Evolutionary conservation across 2,329 filamentous ascomycete species (phyloP).

Genomic region (Akanthomyces muscarius): DNA sequence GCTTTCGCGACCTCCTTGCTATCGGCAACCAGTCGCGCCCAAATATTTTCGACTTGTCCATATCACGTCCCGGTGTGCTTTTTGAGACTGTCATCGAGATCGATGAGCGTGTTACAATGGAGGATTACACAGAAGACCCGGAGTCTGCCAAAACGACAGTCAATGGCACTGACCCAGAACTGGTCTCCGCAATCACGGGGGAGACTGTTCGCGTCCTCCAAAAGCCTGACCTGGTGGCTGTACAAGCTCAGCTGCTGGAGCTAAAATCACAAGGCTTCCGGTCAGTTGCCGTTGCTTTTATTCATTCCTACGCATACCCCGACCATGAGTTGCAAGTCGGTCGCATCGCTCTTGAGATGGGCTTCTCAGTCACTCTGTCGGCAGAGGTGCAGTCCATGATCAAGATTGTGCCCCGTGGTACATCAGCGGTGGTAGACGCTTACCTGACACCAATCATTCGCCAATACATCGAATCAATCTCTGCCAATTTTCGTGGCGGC

Average conservation of each 20-base stretch:
- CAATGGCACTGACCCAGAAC: constrained; percentile 42
- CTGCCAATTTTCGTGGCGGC: constrained; percentile 34
- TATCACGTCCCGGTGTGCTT: constrained; percentile 63
- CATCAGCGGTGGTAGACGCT: constrained; percentile 40
- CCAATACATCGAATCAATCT: constrained; percentile 33
- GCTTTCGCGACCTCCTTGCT: constrained; percentile 66
- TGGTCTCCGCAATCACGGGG: constrained; percentile 64
- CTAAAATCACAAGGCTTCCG: constrained; percentile 59
- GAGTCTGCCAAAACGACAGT: constrained; percentile 44
- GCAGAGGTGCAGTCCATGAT: constrained; percentile 40
- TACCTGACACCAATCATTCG: constrained; percentile 40
- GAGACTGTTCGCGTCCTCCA: constrained; percentile 65
- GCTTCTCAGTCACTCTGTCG: constrained; percentile 38
- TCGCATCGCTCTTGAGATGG: constrained; percentile 35
- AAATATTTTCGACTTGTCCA: constrained; percentile 69
- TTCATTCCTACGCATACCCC: constrained; percentile 65
- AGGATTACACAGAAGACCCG: constrained; percentile 70
- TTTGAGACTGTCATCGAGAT: constrained; percentile 69
- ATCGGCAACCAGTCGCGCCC: constrained; percentile 73
- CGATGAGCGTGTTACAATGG: constrained; percentile 70
- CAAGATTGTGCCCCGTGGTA: constrained; percentile 42
- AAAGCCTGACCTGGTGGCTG: constrained; percentile 51
- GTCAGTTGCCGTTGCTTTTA: constrained; percentile 55
- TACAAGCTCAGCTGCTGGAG: constrained; percentile 52
- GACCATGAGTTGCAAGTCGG: constrained; percentile 47